Base-by-base conservation (phyloP, 2,329 filamentous ascomycete genomes). In the Thielaviopsis punctulata region DNA sequence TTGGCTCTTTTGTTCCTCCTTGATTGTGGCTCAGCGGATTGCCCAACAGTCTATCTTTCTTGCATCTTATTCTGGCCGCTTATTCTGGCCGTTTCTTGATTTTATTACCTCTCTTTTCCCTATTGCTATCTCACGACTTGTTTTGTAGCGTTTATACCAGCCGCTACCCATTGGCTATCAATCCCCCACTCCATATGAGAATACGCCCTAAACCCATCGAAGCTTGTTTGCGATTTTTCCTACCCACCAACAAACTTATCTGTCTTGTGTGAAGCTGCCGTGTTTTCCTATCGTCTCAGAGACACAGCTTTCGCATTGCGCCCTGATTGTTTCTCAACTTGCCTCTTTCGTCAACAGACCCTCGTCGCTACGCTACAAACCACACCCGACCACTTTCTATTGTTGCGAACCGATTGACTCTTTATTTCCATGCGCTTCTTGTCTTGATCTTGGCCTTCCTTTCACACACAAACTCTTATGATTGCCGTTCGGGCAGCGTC, bases 401-500 rank as follows among this genome's bases (percentile, higher is more conserved):
- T n/a, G n/a, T n/a, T n/a, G n/a, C n/a, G n/a, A n/a, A n/a, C n/a
- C n/a, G n/a, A n/a, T n/a, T 36, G 4, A 15, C 30, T 15, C 5
- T 15, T 15, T 36, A n/a, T n/a, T 18, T 48, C 45, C 45, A 33
- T 48, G 45, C 24, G 24, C 23, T 21, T 23, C 23, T n/a, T 24
- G 24, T 30, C 50, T 33, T 45, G 43, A 47, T 23, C 25, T 27
- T 15, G 44, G 47, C 27, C 36, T 19, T 19, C 19, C 4, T 41
- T 41, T 41, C 19, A n/a, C n/a, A n/a, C 9, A 52, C 50, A 43
- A 43, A 33, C 49, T 55, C 50, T 52, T 55, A 55, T 55, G 53
- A 55, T 55, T 55, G 53, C 53, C 53, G 49, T 41, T 48, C 53
- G 53, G 53, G 53, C 53, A 36, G 25, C 48, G 53, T 55, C 53